These are phyloP conservation scores for Vaccinium darrowii DNA, from an alignment of 148 eudicot species.

Conservation along the genomic window DNA sequence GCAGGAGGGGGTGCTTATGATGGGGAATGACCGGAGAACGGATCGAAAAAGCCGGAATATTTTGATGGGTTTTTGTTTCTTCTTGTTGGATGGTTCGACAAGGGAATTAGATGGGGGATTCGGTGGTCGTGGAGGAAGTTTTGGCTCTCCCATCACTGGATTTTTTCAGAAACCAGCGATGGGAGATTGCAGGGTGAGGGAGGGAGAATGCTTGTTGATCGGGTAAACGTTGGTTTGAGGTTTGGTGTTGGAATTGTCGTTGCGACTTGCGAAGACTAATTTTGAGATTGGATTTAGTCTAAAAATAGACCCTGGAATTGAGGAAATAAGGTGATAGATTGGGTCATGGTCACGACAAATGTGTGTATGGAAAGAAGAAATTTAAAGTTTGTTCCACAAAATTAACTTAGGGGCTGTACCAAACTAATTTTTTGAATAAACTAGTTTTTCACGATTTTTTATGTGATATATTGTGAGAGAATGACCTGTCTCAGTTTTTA, in stretches of 20 bases:
- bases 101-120: slow-evolving; percentile 30
- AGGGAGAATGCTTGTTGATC: not conserved
- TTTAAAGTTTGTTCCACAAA: too few relatives aligned
- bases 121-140: slow-evolving; percentile 26
- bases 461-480: too few relatives aligned
- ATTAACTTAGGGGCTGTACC: too few relatives aligned
- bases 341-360: not conserved
- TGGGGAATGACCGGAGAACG: slow-evolving; percentile 65
- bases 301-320: slow-evolving; percentile 3
- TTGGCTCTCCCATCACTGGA: slow-evolving; percentile 47
- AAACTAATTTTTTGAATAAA: too few relatives aligned
- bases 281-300: slow-evolving; percentile 6
- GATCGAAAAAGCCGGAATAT: slow-evolving; percentile 46
- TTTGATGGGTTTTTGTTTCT: slow-evolving; percentile 34
- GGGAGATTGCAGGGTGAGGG: slow-evolving; percentile 33
- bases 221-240: not conserved
- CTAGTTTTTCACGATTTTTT: too few relatives aligned
- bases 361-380: not conserved
- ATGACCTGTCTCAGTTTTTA: too few relatives aligned
- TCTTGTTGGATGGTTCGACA: slow-evolving; percentile 50
- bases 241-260: not conserved
- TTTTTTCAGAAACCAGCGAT: slow-evolving; percentile 32
- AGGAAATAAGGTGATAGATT: not conserved
- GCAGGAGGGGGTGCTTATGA: slow-evolving; percentile 50
- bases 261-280: not conserved